Conservation (phyloP, 2,329 filamentous ascomycete species). For the Bipolaris oryzae region DNA sequence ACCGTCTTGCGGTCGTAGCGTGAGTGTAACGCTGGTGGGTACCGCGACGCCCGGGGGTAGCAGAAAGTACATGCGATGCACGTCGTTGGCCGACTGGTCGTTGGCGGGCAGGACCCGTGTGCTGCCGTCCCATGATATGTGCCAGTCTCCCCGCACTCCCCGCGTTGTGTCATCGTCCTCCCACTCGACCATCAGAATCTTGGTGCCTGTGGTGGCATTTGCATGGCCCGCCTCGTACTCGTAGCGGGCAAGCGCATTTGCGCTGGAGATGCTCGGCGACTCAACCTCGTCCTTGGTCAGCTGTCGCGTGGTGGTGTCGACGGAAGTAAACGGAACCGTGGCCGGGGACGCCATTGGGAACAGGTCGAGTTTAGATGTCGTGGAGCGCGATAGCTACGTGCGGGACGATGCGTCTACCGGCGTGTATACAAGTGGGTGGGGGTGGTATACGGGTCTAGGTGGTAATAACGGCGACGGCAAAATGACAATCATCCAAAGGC, state of each 20-base stretch:
- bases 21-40: slow-evolving; percentile 73
- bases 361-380: slow-evolving; percentile 29
- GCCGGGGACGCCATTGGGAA: slow-evolving; percentile 43
- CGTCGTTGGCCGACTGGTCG: slow-evolving; percentile 58
- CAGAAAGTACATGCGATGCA: slow-evolving; percentile 77
- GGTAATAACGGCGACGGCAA: slow-evolving; percentile 41
- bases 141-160: slow-evolving; percentile 65
- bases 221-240: slow-evolving; percentile 80
- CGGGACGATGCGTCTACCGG: slow-evolving; percentile 29
- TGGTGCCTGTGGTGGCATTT: slow-evolving; percentile 74
- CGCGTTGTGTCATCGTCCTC: slow-evolving; percentile 64
- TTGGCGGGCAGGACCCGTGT: slow-evolving; percentile 70
- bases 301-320: slow-evolving; percentile 48
- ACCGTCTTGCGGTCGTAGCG: slow-evolving; percentile 56
- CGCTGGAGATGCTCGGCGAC: slow-evolving; percentile 56
- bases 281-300: slow-evolving; percentile 50
- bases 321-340: slow-evolving; percentile 49
- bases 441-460: slow-evolving; percentile 39
- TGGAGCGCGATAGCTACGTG: slow-evolving; percentile 32
- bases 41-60: slow-evolving; percentile 74
- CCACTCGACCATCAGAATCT: slow-evolving; percentile 94
- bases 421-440: slow-evolving; percentile 36
- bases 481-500: slow-evolving; percentile 35
- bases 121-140: slow-evolving; percentile 84
- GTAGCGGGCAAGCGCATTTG: slow-evolving; percentile 76